Evolutionary conservation across 2,329 filamentous ascomycete species (phyloP).

Genomic region (Ophiobolus disseminans): DNA sequence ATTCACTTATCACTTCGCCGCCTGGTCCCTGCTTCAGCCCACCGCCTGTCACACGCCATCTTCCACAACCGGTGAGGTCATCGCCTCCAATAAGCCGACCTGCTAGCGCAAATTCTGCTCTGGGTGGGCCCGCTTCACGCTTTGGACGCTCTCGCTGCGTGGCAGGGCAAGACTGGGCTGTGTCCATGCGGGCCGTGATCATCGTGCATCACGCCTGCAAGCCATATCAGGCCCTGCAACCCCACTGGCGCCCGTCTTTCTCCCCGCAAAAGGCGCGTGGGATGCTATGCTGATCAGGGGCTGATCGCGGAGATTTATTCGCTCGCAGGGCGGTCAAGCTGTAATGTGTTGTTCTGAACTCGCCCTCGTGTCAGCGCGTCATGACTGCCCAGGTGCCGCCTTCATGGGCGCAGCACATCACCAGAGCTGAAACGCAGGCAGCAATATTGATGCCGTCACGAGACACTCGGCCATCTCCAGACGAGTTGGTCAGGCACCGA

Average conservation of each 20-base stretch:
- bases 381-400: too few species aligned
- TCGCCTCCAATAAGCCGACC: constrained; percentile 15
- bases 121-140: constrained; percentile 13
- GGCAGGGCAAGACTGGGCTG: constrained; percentile 21
- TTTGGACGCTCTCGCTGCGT: constrained; percentile 21
- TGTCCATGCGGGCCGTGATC: constrained; percentile 17
- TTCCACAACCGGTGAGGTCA: constrained; percentile 19
- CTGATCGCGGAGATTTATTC: constrained; percentile 3
- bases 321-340: neutral
- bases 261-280: constrained; percentile 4
- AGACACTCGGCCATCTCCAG: too few species aligned
- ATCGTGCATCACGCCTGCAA: constrained; percentile 24
- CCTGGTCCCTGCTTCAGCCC: neutral
- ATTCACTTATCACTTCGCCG: neutral
- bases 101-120: constrained; percentile 11
- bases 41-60: constrained; percentile 4
- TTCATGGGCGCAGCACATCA: too few species aligned
- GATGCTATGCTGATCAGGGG: constrained; percentile 6
- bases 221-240: constrained; percentile 6
- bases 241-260: constrained; percentile 5
- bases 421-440: too few species aligned
- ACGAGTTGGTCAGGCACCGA: too few species aligned
- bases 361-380: too few species aligned
- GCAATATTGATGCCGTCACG: neutral
- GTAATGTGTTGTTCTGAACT: neutral